These are phyloP conservation scores for Mycosphaerella arachidis DNA, from an alignment of 2,329 filamentous ascomycete genomes.

Conservation along the genomic window DNA sequence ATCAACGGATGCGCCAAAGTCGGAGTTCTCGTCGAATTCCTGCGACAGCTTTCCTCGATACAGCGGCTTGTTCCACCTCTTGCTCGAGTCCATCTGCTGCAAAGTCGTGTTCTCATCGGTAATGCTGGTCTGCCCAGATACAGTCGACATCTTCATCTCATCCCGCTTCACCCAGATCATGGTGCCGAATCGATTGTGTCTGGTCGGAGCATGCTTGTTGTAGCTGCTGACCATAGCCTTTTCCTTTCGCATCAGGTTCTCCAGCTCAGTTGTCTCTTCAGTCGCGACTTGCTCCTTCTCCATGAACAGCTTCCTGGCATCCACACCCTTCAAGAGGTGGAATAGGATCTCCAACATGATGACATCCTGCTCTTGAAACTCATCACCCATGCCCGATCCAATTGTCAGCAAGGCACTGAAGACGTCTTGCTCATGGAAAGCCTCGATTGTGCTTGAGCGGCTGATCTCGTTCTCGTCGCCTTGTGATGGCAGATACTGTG, in stretches of 20 bases:
- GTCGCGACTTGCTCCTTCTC: slow-evolving; percentile 66
- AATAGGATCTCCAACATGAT: slow-evolving; percentile 89
- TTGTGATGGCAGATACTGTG: slow-evolving; percentile 67
- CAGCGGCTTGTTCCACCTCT: slow-evolving; percentile 82
- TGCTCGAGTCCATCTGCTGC: slow-evolving; percentile 83
- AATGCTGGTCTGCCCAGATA: slow-evolving; percentile 84
- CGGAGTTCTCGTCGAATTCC: slow-evolving; percentile 54
- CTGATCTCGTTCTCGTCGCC: slow-evolving; percentile 89
- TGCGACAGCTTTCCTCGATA: slow-evolving; percentile 41
- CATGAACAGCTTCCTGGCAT: slow-evolving; percentile 80
- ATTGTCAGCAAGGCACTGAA: slow-evolving; percentile 80
- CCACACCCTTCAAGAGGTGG: slow-evolving; percentile 84
- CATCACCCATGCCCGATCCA: slow-evolving; percentile 87
- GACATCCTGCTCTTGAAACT: slow-evolving; percentile 84
- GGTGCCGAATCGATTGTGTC: slow-evolving; percentile 91
- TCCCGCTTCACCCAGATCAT: slow-evolving; percentile 96
- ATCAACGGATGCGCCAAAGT: slow-evolving; percentile 69
- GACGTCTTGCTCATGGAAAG: slow-evolving; percentile 86
- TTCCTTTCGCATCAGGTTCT: slow-evolving; percentile 73
- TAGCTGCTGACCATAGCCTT: slow-evolving; percentile 74
- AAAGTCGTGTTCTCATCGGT: slow-evolving; percentile 67
- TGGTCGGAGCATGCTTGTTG: slow-evolving; percentile 71
- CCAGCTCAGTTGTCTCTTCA: slow-evolving; percentile 68
- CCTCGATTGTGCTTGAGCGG: slow-evolving; percentile 79
- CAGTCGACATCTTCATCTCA: slow-evolving; percentile 74